Evolutionary conservation across 306 rosid species (phyloP), one percentile per base, ranked within the genome.

Genomic region (Vigna radiata): DNA sequence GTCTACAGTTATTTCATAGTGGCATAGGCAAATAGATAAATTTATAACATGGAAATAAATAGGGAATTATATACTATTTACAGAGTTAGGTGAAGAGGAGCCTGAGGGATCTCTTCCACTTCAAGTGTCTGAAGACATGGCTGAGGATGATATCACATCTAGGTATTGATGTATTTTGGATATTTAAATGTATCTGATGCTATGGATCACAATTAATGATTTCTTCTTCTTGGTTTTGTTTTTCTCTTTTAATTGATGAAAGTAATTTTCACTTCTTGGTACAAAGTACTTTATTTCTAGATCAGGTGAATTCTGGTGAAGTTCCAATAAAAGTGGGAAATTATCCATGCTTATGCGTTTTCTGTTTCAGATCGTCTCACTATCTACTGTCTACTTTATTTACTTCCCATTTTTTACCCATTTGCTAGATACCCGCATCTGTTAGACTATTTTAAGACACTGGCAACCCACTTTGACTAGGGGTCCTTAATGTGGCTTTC

Each of bases 101-200:
- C 89, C 88, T 41, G 95, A 87, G 79, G 90, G 74, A 65, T 90
- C 96, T 52, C 84, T 82, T 83, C 97, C 96, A 7, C 79, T 91
- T 68, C 90, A 89, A 85, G 86, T 80, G 81, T 86, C 93, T 73
- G 97, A 88, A 81, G 90, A 92, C 84, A 86, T 87, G 86, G 82
- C 68, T 43, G 98, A 89, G 79, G 98, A 91, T 82, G 96, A 90
- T 49, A 83, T 89, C 79, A 83, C 97, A 83, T 91, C 96, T 33
- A 94, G 97, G 97, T 94, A 89, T 54, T 62, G 47, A 6, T 68
- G 13, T 33, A 59, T 46, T 60, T 63, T 16, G 64, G 64, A 25
- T 72, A 72, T 83, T 73, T 55, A 70, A 47, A 67, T 68, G 78
- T 71, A 73, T 77, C 37, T 46, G 18, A 66, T 65, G 49, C 44